Conservation (phyloP, 805 yeast genomes). For the Cyberlindnera petersonii region DNA sequence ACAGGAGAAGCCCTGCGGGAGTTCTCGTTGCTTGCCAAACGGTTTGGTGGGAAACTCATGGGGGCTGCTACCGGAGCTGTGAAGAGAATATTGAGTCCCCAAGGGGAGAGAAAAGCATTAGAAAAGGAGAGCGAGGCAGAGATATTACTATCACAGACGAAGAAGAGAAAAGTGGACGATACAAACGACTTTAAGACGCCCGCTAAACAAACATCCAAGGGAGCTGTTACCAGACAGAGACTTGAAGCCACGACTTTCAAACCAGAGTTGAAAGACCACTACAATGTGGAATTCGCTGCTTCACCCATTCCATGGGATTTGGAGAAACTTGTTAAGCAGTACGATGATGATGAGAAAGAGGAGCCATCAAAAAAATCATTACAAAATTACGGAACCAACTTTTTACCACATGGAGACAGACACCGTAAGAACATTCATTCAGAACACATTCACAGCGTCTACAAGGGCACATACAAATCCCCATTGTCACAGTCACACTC, state of each 20-base stretch:
- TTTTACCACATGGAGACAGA: slow-evolving; percentile 14
- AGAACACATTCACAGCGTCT: slow-evolving; percentile 31
- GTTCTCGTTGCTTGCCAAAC: slow-evolving; percentile 1
- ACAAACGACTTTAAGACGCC: slow-evolving; percentile 8
- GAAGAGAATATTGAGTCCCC: too few species aligned
- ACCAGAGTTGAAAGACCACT: slow-evolving; percentile 14
- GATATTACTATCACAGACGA: too few species aligned
- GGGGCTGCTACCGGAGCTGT: slow-evolving; percentile 3
- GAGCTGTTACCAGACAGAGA: slow-evolving; percentile 10
- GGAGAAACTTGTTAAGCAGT: slow-evolving; percentile 2
- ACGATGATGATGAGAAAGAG: neutral
- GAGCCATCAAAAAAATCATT: neutral
- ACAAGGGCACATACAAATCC: slow-evolving; percentile 34
- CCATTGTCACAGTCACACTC: slow-evolving; percentile 29
- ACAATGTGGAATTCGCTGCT: slow-evolving; percentile 19
- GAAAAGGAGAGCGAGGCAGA: too few species aligned
- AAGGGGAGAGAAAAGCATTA: too few species aligned
- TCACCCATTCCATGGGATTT: slow-evolving; percentile 26
- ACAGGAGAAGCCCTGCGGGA: slow-evolving; percentile 10
- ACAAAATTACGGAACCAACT: slow-evolving; percentile 36
- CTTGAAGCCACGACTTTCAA: slow-evolving; percentile 10
- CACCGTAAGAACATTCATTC: slow-evolving; percentile 9
- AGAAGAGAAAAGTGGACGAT: slow-evolving; percentile 7
- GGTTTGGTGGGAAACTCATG: slow-evolving; percentile 1
- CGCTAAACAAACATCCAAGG: slow-evolving; percentile 12